phyloP scores from a whole-genome alignment of 306 rosid species.

The Trifolium fragiferum region DNA sequence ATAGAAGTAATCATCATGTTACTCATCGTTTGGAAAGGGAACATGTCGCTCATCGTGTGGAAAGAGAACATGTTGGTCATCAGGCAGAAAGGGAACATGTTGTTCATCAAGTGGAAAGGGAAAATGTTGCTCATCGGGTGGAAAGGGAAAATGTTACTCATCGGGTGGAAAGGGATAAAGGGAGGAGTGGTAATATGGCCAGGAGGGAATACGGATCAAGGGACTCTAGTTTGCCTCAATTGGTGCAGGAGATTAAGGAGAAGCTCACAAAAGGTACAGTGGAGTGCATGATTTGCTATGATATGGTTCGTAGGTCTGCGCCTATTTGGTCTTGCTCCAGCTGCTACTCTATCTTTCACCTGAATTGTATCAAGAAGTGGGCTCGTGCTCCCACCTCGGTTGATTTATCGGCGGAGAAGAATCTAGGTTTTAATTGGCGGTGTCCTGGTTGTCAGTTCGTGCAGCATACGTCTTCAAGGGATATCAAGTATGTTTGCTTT shows the following conservation, averaged over 20 bases:
- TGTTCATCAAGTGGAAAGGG: conserved; percentile 48
- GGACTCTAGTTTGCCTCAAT: conserved; percentile 72
- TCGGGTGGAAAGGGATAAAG: conserved; percentile 50
- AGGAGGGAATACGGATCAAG: conserved; percentile 40
- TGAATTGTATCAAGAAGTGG: conserved; percentile 89
- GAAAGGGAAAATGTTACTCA: conserved; percentile 35
- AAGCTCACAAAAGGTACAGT: conserved; percentile 71
- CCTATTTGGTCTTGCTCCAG: conserved; percentile 89
- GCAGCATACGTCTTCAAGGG: conserved; percentile 71
- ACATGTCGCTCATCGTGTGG: conserved; percentile 25
- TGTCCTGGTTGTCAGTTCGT: conserved; percentile 98
- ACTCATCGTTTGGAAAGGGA: conserved; percentile 32
- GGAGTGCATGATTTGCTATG: conserved; percentile 96
- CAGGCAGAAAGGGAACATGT: conserved; percentile 49
- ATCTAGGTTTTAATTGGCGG: conserved; percentile 91
- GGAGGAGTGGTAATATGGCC: conserved; percentile 49
- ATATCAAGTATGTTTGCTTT: conserved; percentile 83
- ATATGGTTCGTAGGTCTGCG: conserved; percentile 84
- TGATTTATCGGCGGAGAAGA: conserved; percentile 74
- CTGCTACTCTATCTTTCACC: conserved; percentile 85
- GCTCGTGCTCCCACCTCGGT: conserved; percentile 86
- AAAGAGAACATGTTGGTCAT: conserved; percentile 39
- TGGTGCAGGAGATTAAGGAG: conserved; percentile 92
- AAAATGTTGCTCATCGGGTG: conserved; percentile 31
- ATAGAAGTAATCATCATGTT: conserved; percentile 40